These are phyloP conservation scores for Euryodendron excelsum DNA, from an alignment of 148 eudicot species.

Conservation along the genomic window DNA sequence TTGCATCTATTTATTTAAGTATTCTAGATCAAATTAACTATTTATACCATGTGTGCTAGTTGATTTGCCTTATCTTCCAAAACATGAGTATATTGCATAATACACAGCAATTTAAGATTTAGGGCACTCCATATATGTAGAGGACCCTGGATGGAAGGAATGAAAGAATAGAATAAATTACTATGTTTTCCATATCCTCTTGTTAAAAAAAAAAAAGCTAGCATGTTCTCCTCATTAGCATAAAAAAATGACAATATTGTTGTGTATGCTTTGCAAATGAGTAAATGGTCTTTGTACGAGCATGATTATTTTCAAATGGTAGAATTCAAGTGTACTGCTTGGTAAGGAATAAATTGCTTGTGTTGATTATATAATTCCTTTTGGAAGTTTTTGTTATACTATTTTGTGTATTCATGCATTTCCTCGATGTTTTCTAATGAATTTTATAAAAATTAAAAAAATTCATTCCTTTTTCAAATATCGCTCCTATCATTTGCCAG, in stretches of 20 bases:
- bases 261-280: not conserved
- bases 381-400: too few species aligned
- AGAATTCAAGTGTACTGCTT: not conserved
- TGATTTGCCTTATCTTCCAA: not conserved
- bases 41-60: not conserved
- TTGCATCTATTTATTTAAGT: not conserved
- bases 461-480: too few species aligned
- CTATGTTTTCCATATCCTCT: not conserved
- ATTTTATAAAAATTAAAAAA: too few species aligned
- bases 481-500: too few species aligned
- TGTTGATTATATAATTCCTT: not conserved
- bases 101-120: not conserved
- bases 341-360: not conserved
- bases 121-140: not conserved
- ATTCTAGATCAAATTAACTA: not conserved
- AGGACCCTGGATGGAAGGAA: not conserved
- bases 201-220: not conserved
- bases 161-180: not conserved
- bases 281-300: not conserved
- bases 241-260: not conserved
- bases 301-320: not conserved
- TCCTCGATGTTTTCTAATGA: too few species aligned
- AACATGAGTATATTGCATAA: not conserved
- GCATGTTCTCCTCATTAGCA: not conserved
- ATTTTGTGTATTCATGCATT: too few species aligned